Base-by-base conservation (phyloP, 2,329 filamentous ascomycete genomes). In the Penicillium sp. region DNA sequence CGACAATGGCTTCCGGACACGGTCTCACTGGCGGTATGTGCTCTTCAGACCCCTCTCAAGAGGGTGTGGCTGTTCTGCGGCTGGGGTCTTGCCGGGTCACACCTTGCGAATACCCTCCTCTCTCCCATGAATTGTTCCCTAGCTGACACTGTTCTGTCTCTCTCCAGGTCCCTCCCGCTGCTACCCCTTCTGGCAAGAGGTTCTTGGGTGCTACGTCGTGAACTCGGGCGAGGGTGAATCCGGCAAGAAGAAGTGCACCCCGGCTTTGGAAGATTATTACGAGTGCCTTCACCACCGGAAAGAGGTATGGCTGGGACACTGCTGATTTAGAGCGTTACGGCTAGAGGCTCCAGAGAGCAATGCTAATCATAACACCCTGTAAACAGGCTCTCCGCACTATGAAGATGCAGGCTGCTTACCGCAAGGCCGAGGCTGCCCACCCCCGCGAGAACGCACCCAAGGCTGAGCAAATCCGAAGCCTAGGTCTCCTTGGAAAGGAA, bases 101-200 rank as follows among this genome's bases (percentile, higher is more conserved):
- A 60, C 58, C 63, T 64, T 64, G 61, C 60, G 58, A 59, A 60
- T 60, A 55, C 62, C 48, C 57, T 65, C 61, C 59, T 56, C 60
- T 51, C 57, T 54, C 58, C 56, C 58, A 59, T 65, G 48, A 67
- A 67, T 60, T 38, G 22, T 10, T 52, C 52, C 35, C 46, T 59
- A 52, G 67, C 71, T 74, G 68, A 74, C 63, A 25, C 49, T 60
- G 38, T 62, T 62, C 46, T 55, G 58, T 49, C 62, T 53, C 55
- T 58, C 52, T 58, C 40, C 72, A 89, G 87, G 87, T 73, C 85
- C 85, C 68, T 85, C 83, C 72, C 91, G 94, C 80, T 99, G 95
- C 88, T 98, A 97, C 84, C 92, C 93, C 76, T 99, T 97, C 87
- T 99, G 95, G 95, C 95, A 99, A 82, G 95, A 99, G 81, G 88